Conservation (phyloP, 371 early-diverging fungal species). For the Mucor mucedo region DNA sequence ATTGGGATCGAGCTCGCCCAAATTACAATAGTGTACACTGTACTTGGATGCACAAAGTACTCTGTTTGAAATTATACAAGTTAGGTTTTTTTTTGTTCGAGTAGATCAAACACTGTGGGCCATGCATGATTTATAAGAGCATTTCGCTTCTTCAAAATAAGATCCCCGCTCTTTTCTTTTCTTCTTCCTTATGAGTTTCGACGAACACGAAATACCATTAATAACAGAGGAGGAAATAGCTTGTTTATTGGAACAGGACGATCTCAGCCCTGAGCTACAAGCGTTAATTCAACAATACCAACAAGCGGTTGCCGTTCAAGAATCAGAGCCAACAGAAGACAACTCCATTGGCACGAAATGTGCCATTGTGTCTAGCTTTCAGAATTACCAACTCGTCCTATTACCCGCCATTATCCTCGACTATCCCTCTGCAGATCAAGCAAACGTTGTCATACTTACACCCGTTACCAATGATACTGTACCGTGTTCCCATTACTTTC, state of each 20-base stretch:
- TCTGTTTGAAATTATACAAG: too few relatives aligned
- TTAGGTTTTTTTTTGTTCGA: too few relatives aligned
- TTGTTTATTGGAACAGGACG: neutral
- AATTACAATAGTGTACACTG: too few relatives aligned
- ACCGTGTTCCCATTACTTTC: slow-evolving; percentile 21
- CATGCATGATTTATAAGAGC: too few relatives aligned
- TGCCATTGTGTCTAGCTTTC: slow-evolving; percentile 6
- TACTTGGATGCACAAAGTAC: too few relatives aligned
- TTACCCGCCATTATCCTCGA: slow-evolving; percentile 11
- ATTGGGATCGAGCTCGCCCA: too few relatives aligned
- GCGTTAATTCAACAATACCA: slow-evolving; percentile 12
- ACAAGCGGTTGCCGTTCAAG: neutral
- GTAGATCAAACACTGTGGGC: too few relatives aligned
- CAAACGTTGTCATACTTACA: slow-evolving; percentile 26
- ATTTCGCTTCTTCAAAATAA: neutral
- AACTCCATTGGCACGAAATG: slow-evolving; percentile 7
- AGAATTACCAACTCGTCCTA: slow-evolving; percentile 4
- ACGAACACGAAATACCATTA: neutral
- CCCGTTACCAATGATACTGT: slow-evolving; percentile 31
- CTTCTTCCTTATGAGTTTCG: neutral
- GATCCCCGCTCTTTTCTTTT: neutral
- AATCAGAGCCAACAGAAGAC: neutral
- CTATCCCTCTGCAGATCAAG: neutral
- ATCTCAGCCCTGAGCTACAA: slow-evolving; percentile 13
- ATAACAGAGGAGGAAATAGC: slow-evolving; percentile 7